These are phyloP conservation scores for Barnettozyma pratensis DNA, from an alignment of 805 yeast genomes.

Conservation along the genomic window DNA sequence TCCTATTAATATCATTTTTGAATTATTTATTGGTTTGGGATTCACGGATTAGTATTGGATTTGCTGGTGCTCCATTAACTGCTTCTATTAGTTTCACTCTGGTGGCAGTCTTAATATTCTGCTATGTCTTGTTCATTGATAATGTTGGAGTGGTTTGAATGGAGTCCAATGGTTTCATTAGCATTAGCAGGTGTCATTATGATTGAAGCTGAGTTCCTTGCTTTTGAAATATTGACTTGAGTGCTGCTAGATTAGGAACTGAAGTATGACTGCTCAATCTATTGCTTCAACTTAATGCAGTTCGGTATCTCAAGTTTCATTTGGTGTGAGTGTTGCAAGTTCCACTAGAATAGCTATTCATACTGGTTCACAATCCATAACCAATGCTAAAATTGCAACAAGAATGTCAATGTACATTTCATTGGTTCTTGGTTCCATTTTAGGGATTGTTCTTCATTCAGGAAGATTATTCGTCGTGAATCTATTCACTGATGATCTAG, in stretches of 20 bases:
- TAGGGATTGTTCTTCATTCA: conserved; percentile 39
- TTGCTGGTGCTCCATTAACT: conserved; percentile 69
- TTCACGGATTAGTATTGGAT: conserved; percentile 58
- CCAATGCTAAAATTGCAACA: conserved; percentile 40
- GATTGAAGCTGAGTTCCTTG: conserved; percentile 62
- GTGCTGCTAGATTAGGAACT: conserved; percentile 65
- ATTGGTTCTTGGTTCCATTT: conserved; percentile 30
- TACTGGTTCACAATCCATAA: conserved; percentile 47
- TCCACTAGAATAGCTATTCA: conserved; percentile 75
- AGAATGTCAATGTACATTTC: conserved; percentile 32
- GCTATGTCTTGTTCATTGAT: conserved; percentile 46
- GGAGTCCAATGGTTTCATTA: conserved; percentile 46
- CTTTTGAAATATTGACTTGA: conserved; percentile 61
- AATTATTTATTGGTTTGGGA: conserved; percentile 66
- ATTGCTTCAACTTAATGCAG: conserved; percentile 66
- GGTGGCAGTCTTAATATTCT: conserved; percentile 47
- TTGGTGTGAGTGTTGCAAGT: conserved; percentile 70
- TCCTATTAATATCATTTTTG: conserved; percentile 54
- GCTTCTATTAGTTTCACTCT: conserved; percentile 58
- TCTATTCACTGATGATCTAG: conserved; percentile 49
- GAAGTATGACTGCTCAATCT: conserved; percentile 67
- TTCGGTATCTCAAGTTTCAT: conserved; percentile 66
- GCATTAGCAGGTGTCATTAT: conserved; percentile 61
- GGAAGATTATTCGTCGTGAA: conserved; percentile 30
- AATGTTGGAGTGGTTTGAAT: conserved; percentile 34